A percentile compares a stretch with the other conserved stretches of the same genome.
Conservation (phyloP, 305 asterid species). For the Fraxinus sp. region DNA sequence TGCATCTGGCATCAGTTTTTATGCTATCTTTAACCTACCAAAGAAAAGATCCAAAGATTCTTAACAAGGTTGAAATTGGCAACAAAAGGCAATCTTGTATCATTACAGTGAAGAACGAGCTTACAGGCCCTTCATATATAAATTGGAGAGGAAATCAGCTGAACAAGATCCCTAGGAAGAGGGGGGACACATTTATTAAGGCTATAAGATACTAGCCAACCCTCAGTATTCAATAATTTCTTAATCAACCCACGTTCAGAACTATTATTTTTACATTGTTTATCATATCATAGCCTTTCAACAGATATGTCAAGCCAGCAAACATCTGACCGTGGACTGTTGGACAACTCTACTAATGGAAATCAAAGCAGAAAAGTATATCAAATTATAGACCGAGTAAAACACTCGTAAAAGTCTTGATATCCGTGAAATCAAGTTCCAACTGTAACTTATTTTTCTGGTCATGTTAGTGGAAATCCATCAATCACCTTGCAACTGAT, state of each 20-base stretch:
- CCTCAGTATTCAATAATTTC: background rate
- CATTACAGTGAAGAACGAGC: too few relatives aligned
- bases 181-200: background rate
- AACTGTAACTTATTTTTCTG: background rate
- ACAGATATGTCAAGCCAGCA: background rate
- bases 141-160: background rate
- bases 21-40: slow-evolving; percentile 81
- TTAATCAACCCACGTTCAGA: background rate
- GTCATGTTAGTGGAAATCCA: slow-evolving; percentile 3
- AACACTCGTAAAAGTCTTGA: background rate
- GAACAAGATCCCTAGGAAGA: background rate
- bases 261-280: background rate
- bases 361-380: slow-evolving; percentile 3
- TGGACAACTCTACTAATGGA: background rate
- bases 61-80: background rate
- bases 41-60: slow-evolving; percentile 21
- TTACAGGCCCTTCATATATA: background rate
- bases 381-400: background rate
- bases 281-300: background rate
- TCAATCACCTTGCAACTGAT: background rate
- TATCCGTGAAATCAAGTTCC: background rate
- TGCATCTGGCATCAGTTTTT: slow-evolving; percentile 82
- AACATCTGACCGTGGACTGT: background rate
- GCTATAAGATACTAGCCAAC: background rate
- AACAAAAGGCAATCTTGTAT: slow-evolving; percentile 6